Base-by-base conservation (phyloP, 2,329 filamentous ascomycete species). In the Clarireedia monteithiana region DNA sequence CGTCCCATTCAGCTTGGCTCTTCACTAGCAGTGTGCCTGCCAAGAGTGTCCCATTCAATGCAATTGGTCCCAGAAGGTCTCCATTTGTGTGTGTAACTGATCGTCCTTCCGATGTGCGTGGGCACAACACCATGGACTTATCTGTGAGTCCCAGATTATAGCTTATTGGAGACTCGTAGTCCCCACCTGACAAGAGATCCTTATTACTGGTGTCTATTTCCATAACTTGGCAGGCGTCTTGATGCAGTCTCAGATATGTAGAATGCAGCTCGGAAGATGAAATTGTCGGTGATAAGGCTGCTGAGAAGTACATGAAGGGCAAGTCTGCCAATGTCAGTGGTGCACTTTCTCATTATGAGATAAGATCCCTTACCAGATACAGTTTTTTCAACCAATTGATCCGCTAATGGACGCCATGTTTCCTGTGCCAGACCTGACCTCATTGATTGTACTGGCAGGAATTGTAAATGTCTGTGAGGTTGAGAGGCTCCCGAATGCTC, bases 401-500 rank as follows among this genome's bases (percentile, higher is more conserved):
- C 74, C 0, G 74, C 76, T 15, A 85, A 67, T 2, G 82, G 70
- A 9, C 62, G 60, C 82, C 82, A 85, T n/a, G 60, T 63, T 15
- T n/a, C 56, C 10, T 59, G 50, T 14, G 61, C 64, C 4, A 63
- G 58, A 0, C 80, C 82, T 12, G 77, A 75, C 38, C 72, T 75
- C 84, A 89, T 89, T 17, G 75, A 71, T 6, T 79, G 75, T 0
- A 88, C 75, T 0, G 85, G 84, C 3, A 90, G 70, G n/a, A 89
- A 76, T 68, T 90, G 86, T 26, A 90, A 69, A 64, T 90, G 86
- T 4, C 86, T 71, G 66, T 89, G 86, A 12, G 85, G 79, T 67
- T 90, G 86, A 61, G 83, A 86, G 1, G 86, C 85, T 2, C 86
- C 86, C 4, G 84, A 88, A 64, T 85, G 77, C 10, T 75, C 69